phyloP scores from a whole-genome alignment of 2,329 filamentous ascomycete genomes.

The Daldinia sp. region DNA sequence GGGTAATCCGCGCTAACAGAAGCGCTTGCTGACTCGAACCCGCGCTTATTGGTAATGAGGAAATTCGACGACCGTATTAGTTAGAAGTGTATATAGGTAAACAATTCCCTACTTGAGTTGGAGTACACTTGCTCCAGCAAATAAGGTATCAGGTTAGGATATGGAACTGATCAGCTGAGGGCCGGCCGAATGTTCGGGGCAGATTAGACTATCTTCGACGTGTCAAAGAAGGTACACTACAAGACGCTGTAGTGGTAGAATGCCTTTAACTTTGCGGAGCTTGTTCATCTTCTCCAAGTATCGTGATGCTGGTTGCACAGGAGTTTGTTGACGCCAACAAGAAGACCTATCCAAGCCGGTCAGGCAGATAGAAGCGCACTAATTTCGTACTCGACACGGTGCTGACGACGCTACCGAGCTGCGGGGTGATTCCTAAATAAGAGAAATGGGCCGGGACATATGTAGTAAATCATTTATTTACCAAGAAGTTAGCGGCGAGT shows the following conservation, averaged over 20 bases:
- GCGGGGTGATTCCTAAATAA: slow-evolving; percentile 13
- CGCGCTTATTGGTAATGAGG: slow-evolving; percentile 44
- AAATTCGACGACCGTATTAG: slow-evolving; percentile 18
- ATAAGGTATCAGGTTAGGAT: slow-evolving; percentile 14
- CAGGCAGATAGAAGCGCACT: slow-evolving; percentile 39
- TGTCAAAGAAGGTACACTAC: slow-evolving; percentile 21
- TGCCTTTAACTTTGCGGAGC: slow-evolving; percentile 9
- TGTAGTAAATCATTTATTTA: slow-evolving; percentile 18
- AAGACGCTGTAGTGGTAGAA: slow-evolving; percentile 14
- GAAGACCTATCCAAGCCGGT: slow-evolving; percentile 5
- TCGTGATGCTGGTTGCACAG: slow-evolving; percentile 24
- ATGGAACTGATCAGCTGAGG: slow-evolving; percentile 28
- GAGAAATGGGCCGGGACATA: slow-evolving; percentile 13
- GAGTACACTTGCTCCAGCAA: slow-evolving; percentile 13
- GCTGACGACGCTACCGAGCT: slow-evolving; percentile 39
- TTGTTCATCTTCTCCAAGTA: slow-evolving; percentile 13
- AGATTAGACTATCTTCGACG: slow-evolving; percentile 39
- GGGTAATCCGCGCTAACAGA: slow-evolving; percentile 37
- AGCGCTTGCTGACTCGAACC: slow-evolving; percentile 35
- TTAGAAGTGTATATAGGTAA: slow-evolving; percentile 10
- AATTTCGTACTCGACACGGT: slow-evolving; percentile 34
- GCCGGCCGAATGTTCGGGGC: slow-evolving; percentile 20
- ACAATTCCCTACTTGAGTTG: not conserved
- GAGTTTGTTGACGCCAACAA: slow-evolving; percentile 22
- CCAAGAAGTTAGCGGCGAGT: slow-evolving; percentile 20